Evolutionary conservation across 257 asterid genomes (phyloP), one percentile per base, ranked within the genome.

Genomic region (Thymus quinquecostatus): DNA sequence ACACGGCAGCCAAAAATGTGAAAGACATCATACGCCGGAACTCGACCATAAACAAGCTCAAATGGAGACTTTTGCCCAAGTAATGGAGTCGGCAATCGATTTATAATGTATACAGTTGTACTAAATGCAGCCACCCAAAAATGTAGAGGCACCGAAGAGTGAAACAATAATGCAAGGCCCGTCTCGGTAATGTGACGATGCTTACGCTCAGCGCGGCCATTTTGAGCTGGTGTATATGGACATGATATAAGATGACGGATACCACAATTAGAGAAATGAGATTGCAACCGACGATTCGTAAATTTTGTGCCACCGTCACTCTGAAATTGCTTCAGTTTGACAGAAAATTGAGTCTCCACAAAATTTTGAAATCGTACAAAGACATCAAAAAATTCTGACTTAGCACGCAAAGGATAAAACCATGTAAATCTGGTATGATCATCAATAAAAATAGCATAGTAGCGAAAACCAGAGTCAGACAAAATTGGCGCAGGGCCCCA

Each of bases 371-470:
- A 32, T 59, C 56, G 28, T 1, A 50, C 13, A 12, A 47, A 47
- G 3, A 47, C 14, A 12, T 47, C 53, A 4, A 7, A 4, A 10
- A 47, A 47, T 12, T 50, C 56, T 3, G 56, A 50, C 28, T 12
- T 50, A 11, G 56, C 56, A 50, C 56, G 28, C 56, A 50, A 12
- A 12, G 56, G 56, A 50, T 50, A 50, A 9, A 50, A 50, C 56
- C 56, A 50, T 12, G 56, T n/a, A 50, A 50, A 50, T n/a, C 56
- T 12, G 3, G 56, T 6, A 50, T 12, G 13, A 3, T 50, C 56
- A 40, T 62, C 67, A 8, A 62, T 8, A 41, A 62, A 62, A 1
- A 62, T 3, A 3, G 34, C 67, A 41, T 62, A 62, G 27, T 62
- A 62, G 2, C 34, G 34, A 62, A n/a, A 62, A 40, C 67, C 67